Base-by-base conservation (phyloP, 2,329 filamentous ascomycete species). In the Phialocephala sp. region DNA sequence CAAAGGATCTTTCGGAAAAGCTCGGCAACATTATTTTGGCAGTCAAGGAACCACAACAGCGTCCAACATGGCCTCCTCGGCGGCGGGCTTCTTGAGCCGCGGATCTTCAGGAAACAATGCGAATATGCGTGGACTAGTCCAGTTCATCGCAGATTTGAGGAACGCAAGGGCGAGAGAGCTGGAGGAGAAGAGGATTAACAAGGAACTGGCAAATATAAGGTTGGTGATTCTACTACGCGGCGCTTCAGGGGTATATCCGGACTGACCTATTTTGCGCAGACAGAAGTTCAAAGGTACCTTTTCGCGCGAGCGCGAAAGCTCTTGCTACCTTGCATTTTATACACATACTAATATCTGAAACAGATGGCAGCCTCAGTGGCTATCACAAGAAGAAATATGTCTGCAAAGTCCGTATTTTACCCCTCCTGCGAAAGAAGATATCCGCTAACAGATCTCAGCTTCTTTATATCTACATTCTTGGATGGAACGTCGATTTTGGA, bases 321-420 rank as follows among this genome's bases (percentile, higher is more conserved):
- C 5, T 32, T 35, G 9, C 6, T 32, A 32, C 6, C 27, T 12
- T 54, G 8, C n/a, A 18, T 54, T 18, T 27, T 18, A 3, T 27
- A 12, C 50, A 22, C 11, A 32, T 32, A 11, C 50, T 54, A 18
- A 54, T 18, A 2, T 54, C 5, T 54, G 50, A 18, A 32, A 66
- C 69, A 89, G 92, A 95, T 78, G 94, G 93, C 70, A 95, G 86
- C 76, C 83, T 99, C 65, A 97, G 91, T 77, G 96, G 95, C 71
- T 99, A 99, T 77, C 93, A 97, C 84, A 97, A 96, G 85, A 99
- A 99, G 87, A 99, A 99, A 91, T 99, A 99, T 78, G 95, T 99
- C 72, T 99, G 95, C 92, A 99, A 99, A 84, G 86, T 88, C 81
- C 63, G 77, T 58, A 57, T 22, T n/a, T n/a, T n/a, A 11, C 24